Base-by-base conservation (phyloP, 2,329 filamentous ascomycete species). In the Scytalidium lignicola region DNA sequence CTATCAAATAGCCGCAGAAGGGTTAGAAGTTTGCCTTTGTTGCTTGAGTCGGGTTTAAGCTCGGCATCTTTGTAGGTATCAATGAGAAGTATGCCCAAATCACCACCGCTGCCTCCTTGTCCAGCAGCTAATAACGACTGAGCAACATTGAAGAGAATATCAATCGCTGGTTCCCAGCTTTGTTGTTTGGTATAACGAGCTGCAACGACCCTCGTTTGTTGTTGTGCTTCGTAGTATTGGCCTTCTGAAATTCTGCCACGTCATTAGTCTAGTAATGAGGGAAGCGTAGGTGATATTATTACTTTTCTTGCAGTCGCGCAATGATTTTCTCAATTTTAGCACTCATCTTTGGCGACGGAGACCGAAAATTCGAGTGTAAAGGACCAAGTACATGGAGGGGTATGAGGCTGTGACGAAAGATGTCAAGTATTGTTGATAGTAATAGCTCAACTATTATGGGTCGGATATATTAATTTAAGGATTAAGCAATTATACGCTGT, bases 191-290 rank as follows among this genome's bases (percentile, higher is more conserved):
- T 83, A 73, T 99, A 95, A 50, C 95, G 90, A 37, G 90, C 86
- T 53, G 91, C 91, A 59, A 96, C 92, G 48, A 96, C 91, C 55
- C 93, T 90, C 58, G 96, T 89, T 74, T 99, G 93, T 70, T 99
- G 93, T 72, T 97, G 92, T 51, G 93, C 93, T 79, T 99, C 93
- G 74, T 99, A 99, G 78, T 83, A 96, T 67, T 93, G 86, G 63
- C 91, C 92, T 69, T 95, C 90, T 58, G 82, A 77, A 69, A 96
- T 96, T 70, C 90, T 88, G 61, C 20, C 28, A 41, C 40, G 13
- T n/a, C 15, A 29, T 55, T 51, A 60, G 51, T 28, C 50, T 44
- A 52, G 29, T 10, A n/a, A 15, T 32, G 1, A 26, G 29, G 32
- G 39, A 43, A 22, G 47, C 39, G 20, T 29, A 44, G 18, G 18